Conservation (phyloP, 345 rosid species). For the Viola odorata region DNA sequence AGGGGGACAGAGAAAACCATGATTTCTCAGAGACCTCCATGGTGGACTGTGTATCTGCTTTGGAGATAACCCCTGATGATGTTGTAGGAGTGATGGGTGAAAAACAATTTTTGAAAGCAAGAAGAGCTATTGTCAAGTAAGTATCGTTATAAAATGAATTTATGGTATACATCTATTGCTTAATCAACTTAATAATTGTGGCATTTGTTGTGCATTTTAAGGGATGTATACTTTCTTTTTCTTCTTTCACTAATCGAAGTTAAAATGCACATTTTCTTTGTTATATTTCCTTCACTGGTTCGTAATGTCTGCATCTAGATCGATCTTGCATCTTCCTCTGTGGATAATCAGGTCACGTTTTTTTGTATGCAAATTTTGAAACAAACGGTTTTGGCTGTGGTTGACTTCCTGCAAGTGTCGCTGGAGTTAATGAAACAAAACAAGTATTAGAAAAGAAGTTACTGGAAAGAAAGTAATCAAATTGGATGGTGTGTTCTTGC, state of each 20-base stretch:
- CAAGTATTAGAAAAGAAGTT: too few relatives aligned
- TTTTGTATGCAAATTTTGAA: too few relatives aligned
- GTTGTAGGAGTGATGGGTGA: conserved; percentile 59
- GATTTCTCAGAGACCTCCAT: conserved; percentile 25
- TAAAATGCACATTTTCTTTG: not conserved
- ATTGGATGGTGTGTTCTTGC: too few relatives aligned
- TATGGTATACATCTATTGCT: conserved; percentile 1
- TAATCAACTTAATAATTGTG: not conserved
- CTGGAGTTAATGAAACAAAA: too few relatives aligned
- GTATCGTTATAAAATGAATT: conserved; percentile 18
- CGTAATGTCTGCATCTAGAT: not conserved
- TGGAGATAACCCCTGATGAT: conserved; percentile 49
- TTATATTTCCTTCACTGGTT: not conserved
- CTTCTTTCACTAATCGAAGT: not conserved
- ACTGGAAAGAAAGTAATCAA: too few relatives aligned
- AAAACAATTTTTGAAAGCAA: conserved; percentile 62
- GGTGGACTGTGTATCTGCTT: conserved; percentile 33
- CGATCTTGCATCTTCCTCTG: not conserved
- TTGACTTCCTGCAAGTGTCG: too few relatives aligned
- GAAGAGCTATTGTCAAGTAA: conserved; percentile 69
- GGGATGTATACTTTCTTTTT: too few relatives aligned
- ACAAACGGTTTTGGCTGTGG: too few relatives aligned
- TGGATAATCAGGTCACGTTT: too few relatives aligned
- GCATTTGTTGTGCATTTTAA: not conserved
- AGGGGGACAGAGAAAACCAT: conserved; percentile 8